These are phyloP conservation scores for Flaveria trinervia DNA, from an alignment of 129 eudicot species.

Conservation along the genomic window DNA sequence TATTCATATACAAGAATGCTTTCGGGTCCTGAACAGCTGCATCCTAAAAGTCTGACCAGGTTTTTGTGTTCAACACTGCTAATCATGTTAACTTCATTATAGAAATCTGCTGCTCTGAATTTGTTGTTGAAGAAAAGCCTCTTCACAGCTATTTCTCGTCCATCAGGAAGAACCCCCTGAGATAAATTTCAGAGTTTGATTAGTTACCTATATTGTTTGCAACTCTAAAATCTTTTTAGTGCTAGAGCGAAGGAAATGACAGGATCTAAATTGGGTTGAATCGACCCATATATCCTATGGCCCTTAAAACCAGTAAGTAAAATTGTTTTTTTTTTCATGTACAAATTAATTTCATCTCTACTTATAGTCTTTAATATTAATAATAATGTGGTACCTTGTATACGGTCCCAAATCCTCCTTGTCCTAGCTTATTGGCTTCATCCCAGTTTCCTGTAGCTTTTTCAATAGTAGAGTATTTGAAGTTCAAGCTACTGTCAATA, in stretches of 20 bases:
- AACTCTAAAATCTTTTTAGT: too few species aligned
- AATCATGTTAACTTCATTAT: conserved; percentile 72
- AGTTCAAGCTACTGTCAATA: conserved; percentile 68
- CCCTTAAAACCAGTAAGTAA: neutral
- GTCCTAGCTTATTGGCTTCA: conserved; percentile 80
- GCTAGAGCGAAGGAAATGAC: too few species aligned
- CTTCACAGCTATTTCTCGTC: conserved; percentile 88
- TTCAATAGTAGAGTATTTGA: conserved; percentile 70
- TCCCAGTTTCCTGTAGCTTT: conserved; percentile 70
- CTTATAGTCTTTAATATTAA: too few species aligned
- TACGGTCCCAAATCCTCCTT: conserved; percentile 85
- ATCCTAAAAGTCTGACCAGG: conserved; percentile 67
- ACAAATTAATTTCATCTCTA: too few species aligned
- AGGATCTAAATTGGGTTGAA: too few species aligned
- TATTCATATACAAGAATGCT: conserved; percentile 85
- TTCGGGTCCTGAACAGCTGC: conserved; percentile 78
- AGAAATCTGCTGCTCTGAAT: conserved; percentile 85
- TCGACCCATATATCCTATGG: too few species aligned
- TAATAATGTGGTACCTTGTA: conserved; percentile 53
- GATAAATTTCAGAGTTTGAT: neutral
- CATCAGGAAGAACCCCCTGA: conserved; percentile 78
- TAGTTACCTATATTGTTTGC: neutral
- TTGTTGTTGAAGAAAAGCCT: conserved; percentile 83
- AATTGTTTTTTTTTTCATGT: neutral
- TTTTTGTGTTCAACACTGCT: conserved; percentile 74